These are phyloP conservation scores for Fonsecaea pugnacius DNA, from an alignment of 2,329 filamentous ascomycete species.

Conservation along the genomic window DNA sequence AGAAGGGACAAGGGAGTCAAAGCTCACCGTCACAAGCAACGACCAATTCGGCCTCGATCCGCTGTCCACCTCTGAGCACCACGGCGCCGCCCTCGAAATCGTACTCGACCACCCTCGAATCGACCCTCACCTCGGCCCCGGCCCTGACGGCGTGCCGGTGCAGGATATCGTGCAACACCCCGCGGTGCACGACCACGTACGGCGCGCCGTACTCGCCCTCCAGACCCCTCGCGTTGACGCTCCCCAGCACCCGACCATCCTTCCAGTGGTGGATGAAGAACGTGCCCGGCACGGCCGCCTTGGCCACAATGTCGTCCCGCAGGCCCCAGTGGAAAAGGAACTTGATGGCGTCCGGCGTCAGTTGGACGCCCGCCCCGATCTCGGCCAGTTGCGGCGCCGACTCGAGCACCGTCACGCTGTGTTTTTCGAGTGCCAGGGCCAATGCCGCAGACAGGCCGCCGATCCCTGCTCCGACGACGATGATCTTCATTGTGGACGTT, in stretches of 20 bases:
- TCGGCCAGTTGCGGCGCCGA: constrained; percentile 45
- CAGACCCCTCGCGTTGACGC: neutral
- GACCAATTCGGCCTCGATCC: constrained; percentile 2
- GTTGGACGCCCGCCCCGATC: constrained; percentile 46
- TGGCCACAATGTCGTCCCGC: neutral
- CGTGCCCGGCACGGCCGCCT: neutral
- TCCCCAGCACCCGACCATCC: constrained; percentile 1
- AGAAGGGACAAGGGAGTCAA: neutral
- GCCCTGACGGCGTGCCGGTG: constrained; percentile 7
- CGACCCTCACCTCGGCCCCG: neutral
- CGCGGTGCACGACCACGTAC: constrained; percentile 10
- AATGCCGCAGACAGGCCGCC: constrained; percentile 2
- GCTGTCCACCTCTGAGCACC: neutral
- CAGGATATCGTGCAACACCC: constrained; percentile 8
- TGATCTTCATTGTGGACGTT: neutral
- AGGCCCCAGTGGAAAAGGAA: constrained; percentile 7
- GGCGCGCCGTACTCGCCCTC: constrained; percentile 7
- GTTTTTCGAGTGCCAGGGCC: neutral
- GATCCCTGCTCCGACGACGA: constrained; percentile 8
- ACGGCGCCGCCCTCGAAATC: constrained; percentile 6
- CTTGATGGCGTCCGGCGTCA: constrained; percentile 43
- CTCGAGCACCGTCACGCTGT: constrained; percentile 33
- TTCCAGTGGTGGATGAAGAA: constrained; percentile 1
- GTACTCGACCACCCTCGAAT: constrained; percentile 7
- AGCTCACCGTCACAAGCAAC: constrained; percentile 7